These are phyloP conservation scores for Venturia aucupariae DNA, from an alignment of 2,329 filamentous ascomycete genomes.

Conservation along the genomic window DNA sequence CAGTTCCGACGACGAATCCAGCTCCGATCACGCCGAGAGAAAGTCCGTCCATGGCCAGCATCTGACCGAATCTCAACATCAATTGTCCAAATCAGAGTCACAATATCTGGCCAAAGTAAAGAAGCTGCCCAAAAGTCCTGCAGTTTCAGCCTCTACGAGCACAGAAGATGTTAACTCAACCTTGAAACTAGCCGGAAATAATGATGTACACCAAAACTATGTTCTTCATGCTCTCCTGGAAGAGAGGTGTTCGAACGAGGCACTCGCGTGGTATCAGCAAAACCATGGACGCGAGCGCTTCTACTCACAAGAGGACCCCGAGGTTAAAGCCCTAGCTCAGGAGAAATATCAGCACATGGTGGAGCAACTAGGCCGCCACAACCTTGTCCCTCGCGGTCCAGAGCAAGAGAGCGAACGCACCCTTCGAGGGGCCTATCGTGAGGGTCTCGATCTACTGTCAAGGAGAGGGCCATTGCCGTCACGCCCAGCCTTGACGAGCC, in stretches of 20 bases:
- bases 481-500: constrained; percentile 2
- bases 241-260: constrained; percentile 32
- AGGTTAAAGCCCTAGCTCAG: constrained; percentile 28
- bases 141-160: not conserved
- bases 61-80: not conserved
- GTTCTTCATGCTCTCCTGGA: constrained; percentile 38
- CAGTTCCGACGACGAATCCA: not conserved
- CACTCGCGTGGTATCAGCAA: constrained; percentile 27
- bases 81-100: not conserved
- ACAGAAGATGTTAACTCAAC: constrained; percentile 8
- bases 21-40: not conserved
- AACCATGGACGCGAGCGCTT: constrained; percentile 17
- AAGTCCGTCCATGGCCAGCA: not conserved
- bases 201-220: not conserved
- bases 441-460: constrained; percentile 12
- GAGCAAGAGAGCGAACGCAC: constrained; percentile 4
- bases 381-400: constrained; percentile 21
- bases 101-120: constrained; percentile 6
- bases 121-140: not conserved
- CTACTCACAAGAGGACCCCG: constrained; percentile 24
- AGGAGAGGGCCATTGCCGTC: constrained; percentile 6
- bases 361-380: constrained; percentile 26
- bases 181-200: not conserved
- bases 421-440: not conserved
- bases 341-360: constrained; percentile 32